Conservation (phyloP, 495 filamentous ascomycete species). For the Talaromyces stipitatus region DNA sequence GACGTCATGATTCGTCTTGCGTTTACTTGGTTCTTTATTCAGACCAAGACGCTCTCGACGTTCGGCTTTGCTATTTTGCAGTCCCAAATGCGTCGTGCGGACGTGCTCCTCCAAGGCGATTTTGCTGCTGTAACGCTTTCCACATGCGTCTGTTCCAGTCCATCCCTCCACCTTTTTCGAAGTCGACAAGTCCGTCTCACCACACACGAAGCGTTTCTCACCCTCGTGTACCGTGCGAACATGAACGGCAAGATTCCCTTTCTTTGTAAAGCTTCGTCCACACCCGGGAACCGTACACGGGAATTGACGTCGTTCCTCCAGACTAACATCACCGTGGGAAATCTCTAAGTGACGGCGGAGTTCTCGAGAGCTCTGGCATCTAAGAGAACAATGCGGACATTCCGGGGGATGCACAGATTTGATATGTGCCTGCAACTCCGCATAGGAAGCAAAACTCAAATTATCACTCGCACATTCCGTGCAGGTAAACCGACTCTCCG, state of each 20-base stretch:
- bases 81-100: slow-evolving; percentile 63
- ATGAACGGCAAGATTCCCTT: slow-evolving; percentile 73
- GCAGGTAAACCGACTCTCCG: slow-evolving; percentile 62
- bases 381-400: slow-evolving; percentile 63
- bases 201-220: slow-evolving; percentile 62
- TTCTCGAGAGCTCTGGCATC: slow-evolving; percentile 51
- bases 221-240: slow-evolving; percentile 67
- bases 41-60: slow-evolving; percentile 31
- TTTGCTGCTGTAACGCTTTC: slow-evolving; percentile 59
- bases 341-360: slow-evolving; percentile 64
- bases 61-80: slow-evolving; percentile 37
- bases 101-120: slow-evolving; percentile 74
- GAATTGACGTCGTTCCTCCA: slow-evolving; percentile 55
- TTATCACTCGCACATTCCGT: slow-evolving; percentile 45
- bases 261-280: slow-evolving; percentile 64
- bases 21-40: slow-evolving; percentile 15
- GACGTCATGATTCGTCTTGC: slow-evolving; percentile 7
- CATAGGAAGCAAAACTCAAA: slow-evolving; percentile 60
- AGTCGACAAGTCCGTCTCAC: slow-evolving; percentile 49
- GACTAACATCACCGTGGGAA: slow-evolving; percentile 52
- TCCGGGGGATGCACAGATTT: slow-evolving; percentile 60
- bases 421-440: slow-evolving; percentile 64
- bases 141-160: slow-evolving; percentile 58
- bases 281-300: slow-evolving; percentile 59
- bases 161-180: slow-evolving; percentile 55